Conservation (phyloP, 2,329 filamentous ascomycete genomes). For the Domatiomyces globalis region DNA sequence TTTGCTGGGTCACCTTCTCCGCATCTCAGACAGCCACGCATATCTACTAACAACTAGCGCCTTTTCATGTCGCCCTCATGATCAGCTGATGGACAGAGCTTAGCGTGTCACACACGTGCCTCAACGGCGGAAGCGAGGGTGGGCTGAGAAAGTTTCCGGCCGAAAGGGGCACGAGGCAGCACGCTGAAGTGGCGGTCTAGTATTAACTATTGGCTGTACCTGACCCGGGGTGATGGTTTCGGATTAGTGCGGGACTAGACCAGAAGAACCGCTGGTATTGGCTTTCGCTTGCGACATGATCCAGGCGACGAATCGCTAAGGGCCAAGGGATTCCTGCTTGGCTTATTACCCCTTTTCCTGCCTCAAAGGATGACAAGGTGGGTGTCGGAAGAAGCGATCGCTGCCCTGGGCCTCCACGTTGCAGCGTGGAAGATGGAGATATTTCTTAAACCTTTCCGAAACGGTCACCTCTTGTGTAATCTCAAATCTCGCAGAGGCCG, state of each 20-base stretch:
- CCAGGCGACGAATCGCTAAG: too few species aligned
- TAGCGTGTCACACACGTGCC: not conserved
- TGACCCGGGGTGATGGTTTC: not conserved
- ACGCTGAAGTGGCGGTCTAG: too few species aligned
- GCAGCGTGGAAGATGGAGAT: not conserved
- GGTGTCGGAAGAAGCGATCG: not conserved
- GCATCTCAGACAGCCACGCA: not conserved
- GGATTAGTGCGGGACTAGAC: not conserved
- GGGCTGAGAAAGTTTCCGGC: not conserved
- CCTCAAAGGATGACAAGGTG: not conserved
- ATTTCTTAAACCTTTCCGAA: not conserved
- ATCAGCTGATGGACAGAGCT: not conserved
- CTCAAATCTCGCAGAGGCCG: not conserved
- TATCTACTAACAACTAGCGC: too few species aligned
- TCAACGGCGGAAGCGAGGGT: not conserved
- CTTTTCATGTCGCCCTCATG: not conserved
- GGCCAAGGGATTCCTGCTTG: not conserved
- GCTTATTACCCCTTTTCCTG: not conserved
- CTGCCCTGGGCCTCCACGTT: not conserved
- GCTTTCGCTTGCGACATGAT: not conserved
- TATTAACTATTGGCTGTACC: not conserved
- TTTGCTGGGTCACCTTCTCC: not conserved
- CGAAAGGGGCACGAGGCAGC: not conserved
- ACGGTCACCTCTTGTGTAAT: not conserved
- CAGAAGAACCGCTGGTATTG: not conserved